These are phyloP conservation scores for Laburnicola sp. DNA, from an alignment of 2,329 filamentous ascomycete species.

Conservation along the genomic window DNA sequence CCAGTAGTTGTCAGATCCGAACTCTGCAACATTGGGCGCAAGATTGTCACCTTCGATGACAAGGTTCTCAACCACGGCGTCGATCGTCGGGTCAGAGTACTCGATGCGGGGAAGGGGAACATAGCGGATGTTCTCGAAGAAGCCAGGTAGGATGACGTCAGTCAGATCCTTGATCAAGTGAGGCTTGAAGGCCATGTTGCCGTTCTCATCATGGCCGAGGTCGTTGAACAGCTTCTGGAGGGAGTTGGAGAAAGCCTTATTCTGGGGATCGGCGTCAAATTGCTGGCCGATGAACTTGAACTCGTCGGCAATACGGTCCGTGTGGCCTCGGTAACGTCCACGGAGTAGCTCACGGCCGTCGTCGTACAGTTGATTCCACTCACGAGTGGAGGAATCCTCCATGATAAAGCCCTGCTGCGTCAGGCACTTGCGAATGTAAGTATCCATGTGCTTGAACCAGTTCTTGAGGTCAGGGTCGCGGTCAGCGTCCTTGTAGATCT, in stretches of 20 bases:
- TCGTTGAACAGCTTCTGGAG: conserved; percentile 85
- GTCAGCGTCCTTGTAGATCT: conserved; percentile 85
- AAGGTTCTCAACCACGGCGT: conserved; percentile 90
- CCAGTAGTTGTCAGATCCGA: conserved; percentile 91
- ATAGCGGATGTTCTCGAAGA: conserved; percentile 85
- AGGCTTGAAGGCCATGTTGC: conserved; percentile 87
- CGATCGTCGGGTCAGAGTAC: conserved; percentile 79
- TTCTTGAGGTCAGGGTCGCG: conserved; percentile 80
- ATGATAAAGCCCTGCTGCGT: conserved; percentile 91
- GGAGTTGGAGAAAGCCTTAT: conserved; percentile 75
- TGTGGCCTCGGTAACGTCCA: conserved; percentile 83
- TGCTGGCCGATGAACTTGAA: conserved; percentile 86
- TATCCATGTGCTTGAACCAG: conserved; percentile 83
- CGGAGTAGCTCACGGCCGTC: conserved; percentile 83
- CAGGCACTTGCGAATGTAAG: conserved; percentile 78
- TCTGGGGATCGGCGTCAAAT: conserved; percentile 85
- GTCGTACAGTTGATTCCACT: conserved; percentile 86
- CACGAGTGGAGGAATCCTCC: conserved; percentile 73
- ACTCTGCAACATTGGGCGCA: conserved; percentile 86
- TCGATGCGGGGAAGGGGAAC: conserved; percentile 93
- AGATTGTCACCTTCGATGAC: conserved; percentile 96
- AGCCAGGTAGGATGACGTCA: conserved; percentile 79
- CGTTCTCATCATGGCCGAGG: conserved; percentile 82
- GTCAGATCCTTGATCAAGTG: conserved; percentile 87
- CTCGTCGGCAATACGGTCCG: conserved; percentile 84